These are phyloP conservation scores for Colletotrichum costaricense DNA, from an alignment of 2,329 filamentous ascomycete species.

Conservation along the genomic window DNA sequence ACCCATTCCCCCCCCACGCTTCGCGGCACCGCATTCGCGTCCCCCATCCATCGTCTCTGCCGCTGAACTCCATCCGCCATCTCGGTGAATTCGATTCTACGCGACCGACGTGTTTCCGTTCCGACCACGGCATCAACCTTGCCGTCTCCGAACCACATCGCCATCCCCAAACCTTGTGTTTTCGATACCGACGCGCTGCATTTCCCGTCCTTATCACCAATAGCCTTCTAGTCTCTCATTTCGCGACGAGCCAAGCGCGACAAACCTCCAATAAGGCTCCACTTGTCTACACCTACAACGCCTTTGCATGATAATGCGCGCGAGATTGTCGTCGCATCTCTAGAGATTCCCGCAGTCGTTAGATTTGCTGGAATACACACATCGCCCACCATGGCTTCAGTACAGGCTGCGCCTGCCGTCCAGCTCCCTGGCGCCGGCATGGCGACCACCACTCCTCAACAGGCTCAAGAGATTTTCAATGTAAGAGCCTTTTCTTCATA, in stretches of 20 bases:
- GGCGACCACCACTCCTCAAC: conserved; percentile 77
- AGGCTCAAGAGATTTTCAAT: conserved; percentile 79
- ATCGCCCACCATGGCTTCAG: conserved; percentile 75
- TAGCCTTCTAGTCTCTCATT: conserved; percentile 36
- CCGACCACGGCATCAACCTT: conserved; percentile 25
- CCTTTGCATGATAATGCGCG: conserved; percentile 36
- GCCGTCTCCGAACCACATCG: conserved; percentile 24
- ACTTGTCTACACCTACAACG: conserved; percentile 16
- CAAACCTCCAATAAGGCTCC: conserved; percentile 32
- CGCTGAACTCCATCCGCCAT: conserved; percentile 34
- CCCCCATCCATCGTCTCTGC: conserved; percentile 12
- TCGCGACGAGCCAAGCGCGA: conserved; percentile 35
- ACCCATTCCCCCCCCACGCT: conserved; percentile 39
- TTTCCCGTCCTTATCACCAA: conserved; percentile 23
- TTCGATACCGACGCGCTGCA: conserved; percentile 31
- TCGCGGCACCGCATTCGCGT: conserved; percentile 32
- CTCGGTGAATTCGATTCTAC: conserved; percentile 28
- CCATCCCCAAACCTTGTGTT: not conserved
- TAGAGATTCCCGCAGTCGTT: conserved; percentile 35
- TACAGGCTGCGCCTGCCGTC: conserved; percentile 78
- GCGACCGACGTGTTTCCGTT: conserved; percentile 34
- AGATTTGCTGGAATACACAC: conserved; percentile 23
- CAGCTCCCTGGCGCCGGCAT: conserved; percentile 73
- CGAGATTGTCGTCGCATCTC: conserved; percentile 33
- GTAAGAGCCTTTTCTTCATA: conserved; percentile 56